phyloP scores from a whole-genome alignment of 768 basidiomycete genomes.

The Termitomyces titanicus region DNA sequence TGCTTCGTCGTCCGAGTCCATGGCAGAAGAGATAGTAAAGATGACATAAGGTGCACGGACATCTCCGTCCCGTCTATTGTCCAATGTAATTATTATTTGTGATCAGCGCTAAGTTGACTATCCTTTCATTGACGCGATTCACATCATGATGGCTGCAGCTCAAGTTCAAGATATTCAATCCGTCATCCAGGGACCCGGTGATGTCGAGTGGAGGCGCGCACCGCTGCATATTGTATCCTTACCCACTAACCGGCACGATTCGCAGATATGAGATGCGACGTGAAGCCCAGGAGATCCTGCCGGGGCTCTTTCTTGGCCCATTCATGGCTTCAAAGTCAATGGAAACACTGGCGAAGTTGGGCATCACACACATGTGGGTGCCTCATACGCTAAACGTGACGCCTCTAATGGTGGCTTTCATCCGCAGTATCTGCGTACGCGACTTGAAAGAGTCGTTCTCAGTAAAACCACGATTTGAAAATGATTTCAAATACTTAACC shows the following conservation, averaged over 20 bases:
- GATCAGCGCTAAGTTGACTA: neutral
- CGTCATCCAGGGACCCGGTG: conserved; percentile 74
- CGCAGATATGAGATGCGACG: conserved; percentile 89
- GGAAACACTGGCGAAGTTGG: conserved; percentile 57
- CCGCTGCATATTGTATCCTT: neutral
- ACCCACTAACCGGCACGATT: neutral
- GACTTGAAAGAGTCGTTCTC: conserved; percentile 90
- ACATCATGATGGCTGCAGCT: conserved; percentile 11
- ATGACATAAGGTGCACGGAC: conserved; percentile 10
- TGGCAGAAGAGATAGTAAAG: conserved; percentile 15
- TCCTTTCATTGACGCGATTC: conserved; percentile 1
- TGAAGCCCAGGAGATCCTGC: conserved; percentile 91
- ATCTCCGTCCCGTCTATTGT: neutral
- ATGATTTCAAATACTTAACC: conserved; percentile 71
- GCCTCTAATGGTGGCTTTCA: neutral
- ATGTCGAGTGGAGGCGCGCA: conserved; percentile 79
- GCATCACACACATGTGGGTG: conserved; percentile 77
- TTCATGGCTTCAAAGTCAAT: conserved; percentile 86
- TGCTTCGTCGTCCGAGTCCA: conserved; percentile 57
- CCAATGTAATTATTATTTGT: neutral
- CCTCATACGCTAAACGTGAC: conserved; percentile 9
- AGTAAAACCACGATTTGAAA: conserved; percentile 80
- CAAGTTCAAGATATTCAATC: conserved; percentile 44
- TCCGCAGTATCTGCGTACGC: conserved; percentile 76
- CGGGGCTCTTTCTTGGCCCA: conserved; percentile 79